Conservation (phyloP, 345 rosid species). For the Populus euphratica region DNA sequence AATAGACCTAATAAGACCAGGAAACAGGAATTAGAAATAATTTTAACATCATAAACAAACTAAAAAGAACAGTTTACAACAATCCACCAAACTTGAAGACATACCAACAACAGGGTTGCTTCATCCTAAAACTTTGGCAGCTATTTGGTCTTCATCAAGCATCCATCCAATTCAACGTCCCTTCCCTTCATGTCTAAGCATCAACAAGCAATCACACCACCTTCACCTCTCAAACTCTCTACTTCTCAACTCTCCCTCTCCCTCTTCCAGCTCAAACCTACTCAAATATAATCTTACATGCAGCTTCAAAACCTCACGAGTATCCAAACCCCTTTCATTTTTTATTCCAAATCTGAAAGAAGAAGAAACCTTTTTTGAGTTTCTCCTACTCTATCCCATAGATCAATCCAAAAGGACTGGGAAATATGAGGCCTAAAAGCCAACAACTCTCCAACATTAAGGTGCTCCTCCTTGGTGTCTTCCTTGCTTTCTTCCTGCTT, state of each 20-base stretch:
- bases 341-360: background rate
- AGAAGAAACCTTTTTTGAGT: background rate
- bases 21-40: background rate
- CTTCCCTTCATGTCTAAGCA: constrained; percentile 62
- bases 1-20: background rate
- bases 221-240: constrained; percentile 1
- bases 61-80: background rate
- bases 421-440: constrained; percentile 62
- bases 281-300: constrained; percentile 7
- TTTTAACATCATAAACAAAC: background rate
- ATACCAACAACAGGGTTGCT: constrained; percentile 38
- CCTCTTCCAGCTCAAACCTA: background rate
- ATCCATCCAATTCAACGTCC: constrained; percentile 16
- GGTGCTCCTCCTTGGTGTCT: constrained; percentile 54
- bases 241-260: constrained; percentile 6
- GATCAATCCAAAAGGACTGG: background rate
- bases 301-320: background rate
- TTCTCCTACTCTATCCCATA: background rate
- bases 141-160: constrained; percentile 46
- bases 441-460: constrained; percentile 46
- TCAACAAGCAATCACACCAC: constrained; percentile 9
- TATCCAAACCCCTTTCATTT: constrained; percentile 2
- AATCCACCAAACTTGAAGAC: constrained; percentile 40
- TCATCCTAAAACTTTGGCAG: constrained; percentile 42
- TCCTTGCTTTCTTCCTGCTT: constrained; percentile 55